Evolutionary conservation across 2,329 filamentous ascomycete species (phyloP), one percentile per base, ranked within the genome.

Genomic region (Hansfordia pulvinata): DNA sequence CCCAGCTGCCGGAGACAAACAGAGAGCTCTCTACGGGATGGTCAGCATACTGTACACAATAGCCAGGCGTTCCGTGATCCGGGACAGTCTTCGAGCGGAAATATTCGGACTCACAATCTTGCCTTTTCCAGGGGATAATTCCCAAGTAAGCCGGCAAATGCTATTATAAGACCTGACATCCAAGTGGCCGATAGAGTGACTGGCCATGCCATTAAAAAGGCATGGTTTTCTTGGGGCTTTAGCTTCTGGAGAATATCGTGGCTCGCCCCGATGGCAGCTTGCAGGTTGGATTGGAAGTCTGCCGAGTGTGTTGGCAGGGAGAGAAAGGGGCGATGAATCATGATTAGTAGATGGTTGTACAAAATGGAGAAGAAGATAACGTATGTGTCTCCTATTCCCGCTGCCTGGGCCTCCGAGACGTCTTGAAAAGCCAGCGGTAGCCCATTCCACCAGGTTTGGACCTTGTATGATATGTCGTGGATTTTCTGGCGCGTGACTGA

Each of bases 361-460:
- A 23, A 19, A 14, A 30, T 27, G 4, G 27, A 17, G 25, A 27
- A 32, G 27, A 30, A 32, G 4, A 24, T 17, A n/a, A 21, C 23
- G 19, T 27, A 32, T 10, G 23, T 12, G 12, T 20, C 15, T 10
- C 24, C 21, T 17, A 27, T 13, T 4, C n/a, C 11, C 9, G 13
- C 6, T 4, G n/a, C 8, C 7, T 16, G 11, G 7, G 14, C 10
- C 10, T 19, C 17, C 10, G 23, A 10, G 7, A 10, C 8, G 17
- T 28, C 29, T 19, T 34, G 32, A 20, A 34, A 26, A 2, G 23
- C 20, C 5, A 19, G 20, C 8, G 32, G 32, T 12, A 34, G 29
- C 5, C 25, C 24, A 20, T 34, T 34, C 32, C 32, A 34, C 32
- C 32, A 34, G 9, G 20, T 23, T 12, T 29, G 21, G 15, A 31